Conservation (phyloP, 805 yeast species). For the Candida sakaeoensis region DNA sequence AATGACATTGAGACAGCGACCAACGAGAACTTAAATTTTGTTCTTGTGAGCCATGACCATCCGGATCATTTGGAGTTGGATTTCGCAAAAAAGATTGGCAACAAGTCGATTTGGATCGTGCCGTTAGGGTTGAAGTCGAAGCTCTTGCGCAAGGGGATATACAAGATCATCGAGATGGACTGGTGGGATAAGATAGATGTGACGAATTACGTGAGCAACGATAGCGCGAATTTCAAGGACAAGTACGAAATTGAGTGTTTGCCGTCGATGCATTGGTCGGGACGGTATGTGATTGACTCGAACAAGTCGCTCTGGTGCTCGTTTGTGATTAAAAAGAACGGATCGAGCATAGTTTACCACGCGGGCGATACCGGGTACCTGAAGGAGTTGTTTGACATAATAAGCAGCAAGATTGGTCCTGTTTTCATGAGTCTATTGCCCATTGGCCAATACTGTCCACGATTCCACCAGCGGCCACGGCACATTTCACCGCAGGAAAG, state of each 20-base stretch:
- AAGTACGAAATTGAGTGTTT: constrained; percentile 79
- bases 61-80: constrained; percentile 87
- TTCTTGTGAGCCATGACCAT: constrained; percentile 87
- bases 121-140: constrained; percentile 72
- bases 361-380: constrained; percentile 95
- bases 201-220: constrained; percentile 41
- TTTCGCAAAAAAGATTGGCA: constrained; percentile 49
- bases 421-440: constrained; percentile 68
- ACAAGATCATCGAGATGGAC: constrained; percentile 68
- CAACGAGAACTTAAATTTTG: constrained; percentile 60
- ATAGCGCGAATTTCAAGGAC: constrained; percentile 33
- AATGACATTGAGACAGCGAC: constrained; percentile 48
- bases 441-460: constrained; percentile 92
- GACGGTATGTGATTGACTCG: constrained; percentile 74
- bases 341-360: constrained; percentile 74
- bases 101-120: constrained; percentile 74
- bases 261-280: constrained; percentile 98
- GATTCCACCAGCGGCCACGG: constrained; percentile 89
- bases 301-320: constrained; percentile 89
- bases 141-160: constrained; percentile 56
- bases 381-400: constrained; percentile 64
- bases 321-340: constrained; percentile 63
- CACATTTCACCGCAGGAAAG: constrained; percentile 84
- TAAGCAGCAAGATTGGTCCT: constrained; percentile 60
- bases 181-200: constrained; percentile 75